Evolutionary conservation across 176 grass and related monocot genomes (phyloP), one percentile per base, ranked within the genome.

Genomic region (Echinochloa phyllopogon): DNA sequence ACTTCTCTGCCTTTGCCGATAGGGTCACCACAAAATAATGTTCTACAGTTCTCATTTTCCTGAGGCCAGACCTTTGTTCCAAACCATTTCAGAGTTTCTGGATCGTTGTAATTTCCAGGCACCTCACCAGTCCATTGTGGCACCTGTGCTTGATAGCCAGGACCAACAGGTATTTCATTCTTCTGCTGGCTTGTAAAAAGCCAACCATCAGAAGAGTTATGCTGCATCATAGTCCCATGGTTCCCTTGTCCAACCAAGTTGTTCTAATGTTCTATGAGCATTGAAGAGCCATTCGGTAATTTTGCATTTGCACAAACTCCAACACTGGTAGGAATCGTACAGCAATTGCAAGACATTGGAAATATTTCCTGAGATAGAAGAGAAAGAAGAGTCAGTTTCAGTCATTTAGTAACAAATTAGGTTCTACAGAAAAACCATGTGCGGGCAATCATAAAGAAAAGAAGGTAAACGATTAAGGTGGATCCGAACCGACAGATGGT

Each of bases 41-140:
- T 40, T 66, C 42, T 67, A 12, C 53, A 61, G 8, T 83, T 73
- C 25, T 55, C 77, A 85, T 87, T 89, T 89, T 71, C 74, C 10
- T 41, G 82, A 87, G 89, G 85, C 87, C 89, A 94, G 65, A 87
- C 50, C 55, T 58, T 80, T 83, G 89, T 92, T 43, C 93, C 90
- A 69, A 90, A 83, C 93, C 89, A 94, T 90, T 95, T 92, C 59
- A 81, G 45, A 13, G 87, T 75, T 57, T 92, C 87, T 20, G 50
- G 49, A 44, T 61, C 69, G 27, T 63, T 47, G 21, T 82, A 87
- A 77, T 17, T 83, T 84, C 20, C 65, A 90, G 85, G 57, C 25
- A 75, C 17, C 45, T 82, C 48, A 29, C 66, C 71, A n/a, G 84
- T 89, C 86, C 92, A 94, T 62, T 81, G 69, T 67, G 83, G 86